Evolutionary conservation across 192 early-diverging fungal genomes (phyloP), one percentile per base, ranked within the genome.

Genomic region (Phlyctochytrium bullatum): DNA sequence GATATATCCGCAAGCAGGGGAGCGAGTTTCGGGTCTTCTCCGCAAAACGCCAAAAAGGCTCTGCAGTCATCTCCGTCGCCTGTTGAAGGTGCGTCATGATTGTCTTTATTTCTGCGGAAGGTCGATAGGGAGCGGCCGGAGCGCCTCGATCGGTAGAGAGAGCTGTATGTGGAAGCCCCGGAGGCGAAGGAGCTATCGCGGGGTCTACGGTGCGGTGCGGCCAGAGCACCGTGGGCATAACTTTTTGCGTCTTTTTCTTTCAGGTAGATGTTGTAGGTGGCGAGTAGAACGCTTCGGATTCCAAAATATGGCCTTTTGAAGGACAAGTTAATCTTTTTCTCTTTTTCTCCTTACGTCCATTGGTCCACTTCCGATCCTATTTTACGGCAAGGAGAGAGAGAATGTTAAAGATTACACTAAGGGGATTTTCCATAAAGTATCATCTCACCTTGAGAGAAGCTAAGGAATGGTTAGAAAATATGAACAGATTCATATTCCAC

Each of bases 261-360:
- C 10, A 6, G 6, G 40, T 47, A 14, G 20, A 20, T 47, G 40
- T 20, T 47, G 40, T 47, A 47, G 6, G 40, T 20, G 6, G 40
- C 10, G 20, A 47, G 40, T 14, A 47, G 6, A 6, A 47, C 20
- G 6, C 10, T 14, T 6, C 40, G 40, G 20, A 47, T 6, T 14
- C 40, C 40, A 6, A 20, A 47, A 20, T 47, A 47, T 6, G 40
- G 40, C 20, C 40, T 47, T n/a, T n/a, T n/a, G n/a, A n/a, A n/a
- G n/a, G n/a, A n/a, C n/a, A n/a, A n/a, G n/a, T n/a, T n/a, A n/a
- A n/a, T n/a, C n/a, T n/a, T n/a, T n/a, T n/a, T n/a, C n/a, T n/a
- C n/a, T n/a, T n/a, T n/a, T n/a, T n/a, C n/a, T n/a, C n/a, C 40
- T 47, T 47, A 47, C 40, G 40, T 47, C 40, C 40, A 47, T 47